These are phyloP conservation scores for Apiosordaria backusii DNA, from an alignment of 495 filamentous ascomycete species.

Conservation along the genomic window DNA sequence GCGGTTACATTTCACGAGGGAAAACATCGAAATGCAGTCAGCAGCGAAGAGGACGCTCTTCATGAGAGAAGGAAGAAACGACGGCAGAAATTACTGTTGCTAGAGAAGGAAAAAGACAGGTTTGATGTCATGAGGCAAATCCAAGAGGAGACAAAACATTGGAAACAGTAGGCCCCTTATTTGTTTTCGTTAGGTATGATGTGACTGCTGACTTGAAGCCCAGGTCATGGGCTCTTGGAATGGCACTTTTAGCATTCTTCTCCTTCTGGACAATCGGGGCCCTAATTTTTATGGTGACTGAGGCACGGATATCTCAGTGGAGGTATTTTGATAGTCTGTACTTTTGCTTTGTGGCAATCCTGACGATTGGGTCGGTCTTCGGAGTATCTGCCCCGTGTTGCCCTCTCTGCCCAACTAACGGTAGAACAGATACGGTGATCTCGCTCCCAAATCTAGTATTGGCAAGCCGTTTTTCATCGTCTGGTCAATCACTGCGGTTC, in stretches of 20 bases:
- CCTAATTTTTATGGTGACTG: constrained; percentile 54
- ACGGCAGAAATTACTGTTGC: constrained; percentile 46
- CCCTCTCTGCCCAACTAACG: background rate
- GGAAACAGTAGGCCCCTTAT: constrained; percentile 44
- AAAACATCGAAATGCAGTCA: constrained; percentile 3
- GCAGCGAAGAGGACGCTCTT: background rate
- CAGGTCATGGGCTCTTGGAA: constrained; percentile 54
- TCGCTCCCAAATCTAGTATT: constrained; percentile 59
- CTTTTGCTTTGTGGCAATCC: constrained; percentile 67
- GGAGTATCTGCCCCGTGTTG: background rate
- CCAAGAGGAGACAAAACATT: constrained; percentile 56
- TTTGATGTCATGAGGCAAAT: constrained; percentile 76
- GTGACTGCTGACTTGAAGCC: background rate
- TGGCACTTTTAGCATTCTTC: constrained; percentile 57
- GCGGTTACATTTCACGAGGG: constrained; percentile 37
- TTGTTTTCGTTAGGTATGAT: background rate
- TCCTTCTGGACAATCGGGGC: constrained; percentile 73
- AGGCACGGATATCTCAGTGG: constrained; percentile 48
- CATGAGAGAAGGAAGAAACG: constrained; percentile 44
- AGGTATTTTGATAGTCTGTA: constrained; percentile 70
- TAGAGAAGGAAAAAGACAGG: constrained; percentile 59
- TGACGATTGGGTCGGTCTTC: constrained; percentile 61
- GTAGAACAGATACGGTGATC: constrained; percentile 58
- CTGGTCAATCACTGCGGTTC: constrained; percentile 75
- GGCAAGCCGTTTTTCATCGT: constrained; percentile 76